phyloP scores from a whole-genome alignment of 441 rosid species.

The Macaranga tanarius region DNA sequence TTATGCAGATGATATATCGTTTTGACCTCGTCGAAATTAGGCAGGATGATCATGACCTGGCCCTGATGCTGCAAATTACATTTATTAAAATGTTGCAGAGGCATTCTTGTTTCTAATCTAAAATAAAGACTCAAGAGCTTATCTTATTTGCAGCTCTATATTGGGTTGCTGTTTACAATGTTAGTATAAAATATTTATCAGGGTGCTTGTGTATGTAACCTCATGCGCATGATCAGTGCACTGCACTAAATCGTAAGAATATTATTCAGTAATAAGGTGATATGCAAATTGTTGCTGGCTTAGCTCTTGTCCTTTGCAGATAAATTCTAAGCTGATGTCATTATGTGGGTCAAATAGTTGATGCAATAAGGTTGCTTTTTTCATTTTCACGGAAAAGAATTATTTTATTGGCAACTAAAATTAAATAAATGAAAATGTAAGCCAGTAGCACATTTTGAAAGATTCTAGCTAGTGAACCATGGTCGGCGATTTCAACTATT shows the following conservation, averaged over 20 bases:
- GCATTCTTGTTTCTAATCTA: not conserved
- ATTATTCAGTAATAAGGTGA: too few species aligned
- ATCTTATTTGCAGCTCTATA: too few species aligned
- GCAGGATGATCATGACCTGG: conserved; percentile 13
- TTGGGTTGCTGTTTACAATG: too few species aligned
- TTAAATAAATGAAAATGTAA: not conserved
- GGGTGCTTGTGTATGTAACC: too few species aligned
- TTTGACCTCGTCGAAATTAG: conserved; percentile 3
- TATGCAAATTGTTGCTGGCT: too few species aligned
- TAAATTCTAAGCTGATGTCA: conserved; percentile 1
- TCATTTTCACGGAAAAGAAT: too few species aligned
- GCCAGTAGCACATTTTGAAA: not conserved
- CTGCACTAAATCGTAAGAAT: too few species aligned
- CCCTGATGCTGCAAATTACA: conserved; percentile 11
- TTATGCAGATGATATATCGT: conserved; percentile 6
- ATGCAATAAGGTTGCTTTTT: too few species aligned
- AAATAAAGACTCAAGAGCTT: too few species aligned
- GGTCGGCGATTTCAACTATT: not conserved
- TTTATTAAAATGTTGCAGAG: not conserved
- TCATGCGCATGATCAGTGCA: too few species aligned
- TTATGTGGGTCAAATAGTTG: conserved; percentile 1
- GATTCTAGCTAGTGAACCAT: not conserved
- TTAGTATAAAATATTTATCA: too few species aligned
- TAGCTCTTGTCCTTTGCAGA: not conserved
- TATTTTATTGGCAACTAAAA: too few species aligned